Base-by-base conservation (phyloP, 495 filamentous ascomycete genomes). In the Viridothelium virens region DNA sequence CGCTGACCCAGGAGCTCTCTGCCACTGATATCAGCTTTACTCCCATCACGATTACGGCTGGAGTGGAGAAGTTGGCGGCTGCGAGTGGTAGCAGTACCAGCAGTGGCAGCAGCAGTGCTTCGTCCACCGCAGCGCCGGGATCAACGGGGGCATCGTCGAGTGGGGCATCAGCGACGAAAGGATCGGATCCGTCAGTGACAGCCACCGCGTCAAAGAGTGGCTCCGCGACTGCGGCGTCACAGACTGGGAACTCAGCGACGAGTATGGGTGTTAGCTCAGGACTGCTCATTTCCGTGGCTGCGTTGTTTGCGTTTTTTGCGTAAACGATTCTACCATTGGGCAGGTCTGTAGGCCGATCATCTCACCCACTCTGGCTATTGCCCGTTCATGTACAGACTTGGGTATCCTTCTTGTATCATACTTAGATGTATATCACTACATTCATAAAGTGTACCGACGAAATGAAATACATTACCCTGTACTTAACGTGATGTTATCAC, bases 351-450 rank as follows among this genome's bases (percentile, higher is more conserved):
- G 25, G 25, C 25, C 25, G 25, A 25, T 25, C 25, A 25, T 25
- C 25, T 25, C 25, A 25, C 25, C 25, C 25, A 25, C 25, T 25
- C 25, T 25, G 25, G 25, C 25, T 25, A 25, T 7, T 36, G 5
- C 31, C 18, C 33, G 11, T 53, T 53, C n/a, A 25, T 14, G n/a
- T 25, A 14, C 5, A 14, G 5, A 53, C 5, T 59, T 18, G 11
- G 14, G 36, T 7, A 59, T 10, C 53, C 36, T 59, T 59, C 53
- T 59, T 59, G 53, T 59, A 36, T 59, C 25, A 59, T 59, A 59
- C 14, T 59, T 59, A 33, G 53, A 59, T 3, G 36, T 11, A 36
- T 18, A 59, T 33, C 25, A n/a, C 14, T 36, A 59, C 14, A 34
- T 9, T 36, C 36, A 7, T 36, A 7, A 33, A 34, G 31, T 2